These are phyloP conservation scores for Endocarpon pusillum DNA, from an alignment of 495 filamentous ascomycete genomes.

Conservation along the genomic window DNA sequence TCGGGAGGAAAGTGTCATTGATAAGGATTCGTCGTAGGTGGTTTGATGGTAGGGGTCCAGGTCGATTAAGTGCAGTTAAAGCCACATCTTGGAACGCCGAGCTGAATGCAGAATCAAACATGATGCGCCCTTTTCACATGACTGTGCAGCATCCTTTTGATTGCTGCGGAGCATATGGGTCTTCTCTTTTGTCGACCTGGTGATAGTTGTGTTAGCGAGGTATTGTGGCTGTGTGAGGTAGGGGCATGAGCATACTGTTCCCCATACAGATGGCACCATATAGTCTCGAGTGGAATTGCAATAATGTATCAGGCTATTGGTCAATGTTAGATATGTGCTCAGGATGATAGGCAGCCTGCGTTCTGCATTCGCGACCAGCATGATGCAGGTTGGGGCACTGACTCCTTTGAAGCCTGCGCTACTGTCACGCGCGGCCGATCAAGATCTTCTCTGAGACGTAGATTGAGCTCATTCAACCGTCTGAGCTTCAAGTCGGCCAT, in stretches of 20 bases:
- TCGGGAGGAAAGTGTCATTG: no score
- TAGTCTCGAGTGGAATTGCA: constrained; percentile 94
- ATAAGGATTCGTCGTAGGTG: no score
- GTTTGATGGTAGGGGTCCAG: no score
- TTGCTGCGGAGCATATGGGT: constrained; percentile 91
- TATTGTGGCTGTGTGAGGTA: constrained; percentile 1
- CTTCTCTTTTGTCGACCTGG: constrained; percentile 74
- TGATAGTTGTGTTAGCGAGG: constrained; percentile 7
- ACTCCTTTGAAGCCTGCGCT: constrained; percentile 88
- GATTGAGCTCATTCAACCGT: constrained; percentile 89
- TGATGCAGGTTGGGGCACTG: constrained; percentile 21
- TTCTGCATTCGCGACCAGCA: constrained; percentile 2
- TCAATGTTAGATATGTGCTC: constrained; percentile 10
- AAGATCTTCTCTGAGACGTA: constrained; percentile 81
- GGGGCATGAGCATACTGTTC: constrained; percentile 44
- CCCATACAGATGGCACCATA: constrained; percentile 97
- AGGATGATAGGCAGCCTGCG: constrained; percentile 1
- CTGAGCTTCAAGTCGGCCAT: constrained; percentile 97
- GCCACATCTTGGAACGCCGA: constrained; percentile 9
- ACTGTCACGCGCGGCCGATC: constrained; percentile 90
- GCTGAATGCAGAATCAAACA: constrained; percentile 5
- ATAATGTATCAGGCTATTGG: constrained; percentile 74
- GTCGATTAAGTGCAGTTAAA: no score
- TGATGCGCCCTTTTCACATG: constrained; percentile 42
- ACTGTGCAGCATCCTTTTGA: constrained; percentile 79